Evolutionary conservation across 306 rosid genomes (phyloP).

Genomic region (Gastrolobium villosum): DNA sequence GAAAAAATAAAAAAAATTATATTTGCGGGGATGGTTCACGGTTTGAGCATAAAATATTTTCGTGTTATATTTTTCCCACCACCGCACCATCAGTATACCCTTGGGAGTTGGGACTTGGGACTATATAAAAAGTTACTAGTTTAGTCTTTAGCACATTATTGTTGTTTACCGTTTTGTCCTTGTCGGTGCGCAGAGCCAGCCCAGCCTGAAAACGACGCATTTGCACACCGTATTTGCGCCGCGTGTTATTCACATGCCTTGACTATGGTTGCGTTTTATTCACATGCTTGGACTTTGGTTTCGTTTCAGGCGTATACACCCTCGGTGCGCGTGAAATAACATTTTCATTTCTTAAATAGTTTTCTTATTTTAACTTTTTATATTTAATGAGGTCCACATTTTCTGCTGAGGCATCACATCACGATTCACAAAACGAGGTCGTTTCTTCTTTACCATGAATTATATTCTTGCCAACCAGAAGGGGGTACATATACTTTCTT

Average conservation of each 20-base stretch:
- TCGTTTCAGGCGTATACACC: neutral
- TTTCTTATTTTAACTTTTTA: neutral
- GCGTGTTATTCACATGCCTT: constrained; percentile 30
- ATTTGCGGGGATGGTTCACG: no score
- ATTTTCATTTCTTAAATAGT: neutral
- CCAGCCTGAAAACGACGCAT: constrained; percentile 12
- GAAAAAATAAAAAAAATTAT: no score
- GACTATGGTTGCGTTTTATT: neutral
- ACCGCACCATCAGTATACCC: no score
- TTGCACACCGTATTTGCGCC: neutral
- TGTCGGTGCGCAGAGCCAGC: constrained; percentile 55
- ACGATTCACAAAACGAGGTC: constrained; percentile 48
- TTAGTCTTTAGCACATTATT: neutral
- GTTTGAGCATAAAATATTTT: no score
- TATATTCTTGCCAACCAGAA: constrained; percentile 5
- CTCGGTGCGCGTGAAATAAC: constrained; percentile 1
- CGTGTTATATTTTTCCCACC: no score
- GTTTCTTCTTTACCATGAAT: constrained; percentile 33
- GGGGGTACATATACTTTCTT: neutral
- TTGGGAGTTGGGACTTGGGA: no score
- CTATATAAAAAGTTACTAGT: no score
- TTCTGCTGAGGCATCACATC: constrained; percentile 50
- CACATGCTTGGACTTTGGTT: neutral
- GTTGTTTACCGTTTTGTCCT: no score
- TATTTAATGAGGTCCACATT: constrained; percentile 23